Conservation (phyloP, 345 rosid species). For the Conringia planisiliqua region DNA sequence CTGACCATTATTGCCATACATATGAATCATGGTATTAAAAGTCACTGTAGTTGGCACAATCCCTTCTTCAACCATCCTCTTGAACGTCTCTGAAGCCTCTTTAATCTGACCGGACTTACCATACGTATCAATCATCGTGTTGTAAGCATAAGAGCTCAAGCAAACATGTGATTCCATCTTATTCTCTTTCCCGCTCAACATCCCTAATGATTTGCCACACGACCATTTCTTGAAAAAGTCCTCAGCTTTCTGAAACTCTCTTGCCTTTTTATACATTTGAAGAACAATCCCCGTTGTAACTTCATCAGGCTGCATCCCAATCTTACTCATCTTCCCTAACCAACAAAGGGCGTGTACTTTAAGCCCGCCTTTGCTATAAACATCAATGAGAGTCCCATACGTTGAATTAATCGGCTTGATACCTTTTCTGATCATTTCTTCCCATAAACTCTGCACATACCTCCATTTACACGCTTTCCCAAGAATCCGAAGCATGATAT, state of each 20-base stretch:
- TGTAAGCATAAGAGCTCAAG: conserved; percentile 64
- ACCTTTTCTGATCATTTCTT: conserved; percentile 53
- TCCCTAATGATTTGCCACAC: conserved; percentile 35
- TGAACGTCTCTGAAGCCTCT: conserved; percentile 68
- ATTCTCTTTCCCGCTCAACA: conserved; percentile 10
- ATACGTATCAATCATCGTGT: conserved; percentile 81
- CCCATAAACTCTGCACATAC: conserved; percentile 54
- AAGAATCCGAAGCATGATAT: conserved; percentile 67
- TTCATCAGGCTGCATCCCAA: conserved; percentile 76
- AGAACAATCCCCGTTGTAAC: conserved; percentile 74
- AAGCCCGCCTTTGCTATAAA: conserved; percentile 77
- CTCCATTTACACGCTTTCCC: conserved; percentile 74
- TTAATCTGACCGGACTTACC: conserved; percentile 73
- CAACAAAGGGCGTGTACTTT: conserved; percentile 58
- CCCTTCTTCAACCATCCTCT: conserved; percentile 65
- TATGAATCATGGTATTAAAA: conserved; percentile 85
- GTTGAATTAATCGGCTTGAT: conserved; percentile 70
- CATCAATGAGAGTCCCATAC: conserved; percentile 86
- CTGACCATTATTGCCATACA: conserved; percentile 66
- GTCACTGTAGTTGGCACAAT: conserved; percentile 78
- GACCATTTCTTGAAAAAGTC: conserved; percentile 81
- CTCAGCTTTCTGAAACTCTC: conserved; percentile 74
- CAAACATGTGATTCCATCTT: conserved; percentile 32
- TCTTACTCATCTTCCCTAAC: conserved; percentile 72
- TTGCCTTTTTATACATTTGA: conserved; percentile 84